Base-by-base conservation (phyloP, 2,329 filamentous ascomycete species). In the Thelonectria blattea region DNA sequence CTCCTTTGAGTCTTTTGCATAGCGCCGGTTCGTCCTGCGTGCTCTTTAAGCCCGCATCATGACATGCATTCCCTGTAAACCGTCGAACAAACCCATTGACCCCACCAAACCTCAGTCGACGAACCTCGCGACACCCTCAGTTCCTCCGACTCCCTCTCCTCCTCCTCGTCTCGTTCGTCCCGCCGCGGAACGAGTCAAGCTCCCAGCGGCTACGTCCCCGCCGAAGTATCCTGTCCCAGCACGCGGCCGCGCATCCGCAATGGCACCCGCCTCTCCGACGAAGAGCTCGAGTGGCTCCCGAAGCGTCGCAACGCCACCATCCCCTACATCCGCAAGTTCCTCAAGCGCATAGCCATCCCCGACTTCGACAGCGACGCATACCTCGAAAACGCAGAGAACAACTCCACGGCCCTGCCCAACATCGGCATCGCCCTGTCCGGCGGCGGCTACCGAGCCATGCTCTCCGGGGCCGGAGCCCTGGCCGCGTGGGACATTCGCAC, bases 401-500 rank as follows among this genome's bases (percentile, higher is more conserved):
- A 75, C 48, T 52, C 67, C 7, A 72, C 68, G 0, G 75, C 78
- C 24, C 74, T 83, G 62, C 82, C 82, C 53, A 83, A 81, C 66
- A 88, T 96, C 62, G 92, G 83, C 15, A 85, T 96, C 63, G 91
- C 92, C 11, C 80, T 91, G 46, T 95, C 91, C 0, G 92, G 92
- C 12, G 93, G 93, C 72, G 93, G 93, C 37, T 96, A 95, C 74
- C 84, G 93, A 58, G 92, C 93, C n/a, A 81, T 96, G 79, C 81
- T 93, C 79, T 94, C 91, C 71, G 92, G 91, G 39, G 93, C 89
- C 15, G 93, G 93, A 61, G 89, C 89, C 45, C 69, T 96, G 15
- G 85, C 90, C 30, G 93, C 92, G 0, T 93, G 92, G 66, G 93
- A 97, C 74, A 85, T 77, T 68, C 85, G 93, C 18, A 93, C 90